These are phyloP conservation scores for Colletotrichum sp. DNA, from an alignment of 2,329 filamentous ascomycete species.

Conservation along the genomic window DNA sequence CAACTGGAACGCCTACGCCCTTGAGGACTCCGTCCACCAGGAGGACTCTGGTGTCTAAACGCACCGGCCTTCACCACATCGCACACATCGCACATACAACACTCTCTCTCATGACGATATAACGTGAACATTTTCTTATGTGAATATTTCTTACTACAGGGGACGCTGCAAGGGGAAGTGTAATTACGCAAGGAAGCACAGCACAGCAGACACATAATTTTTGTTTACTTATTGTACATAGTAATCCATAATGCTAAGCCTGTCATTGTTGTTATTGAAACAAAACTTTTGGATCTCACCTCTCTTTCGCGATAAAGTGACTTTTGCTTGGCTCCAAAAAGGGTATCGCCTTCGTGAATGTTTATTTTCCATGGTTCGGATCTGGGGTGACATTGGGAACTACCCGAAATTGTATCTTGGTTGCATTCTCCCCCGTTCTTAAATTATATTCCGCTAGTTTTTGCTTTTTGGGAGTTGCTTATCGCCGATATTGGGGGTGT, in stretches of 20 bases:
- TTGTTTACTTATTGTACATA: not conserved
- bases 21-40: constrained; percentile 14
- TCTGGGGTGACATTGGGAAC: not conserved
- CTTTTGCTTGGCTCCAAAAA: not conserved
- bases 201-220: not conserved
- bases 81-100: not conserved
- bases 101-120: not conserved
- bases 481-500: not conserved
- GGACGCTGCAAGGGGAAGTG: not conserved
- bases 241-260: not conserved
- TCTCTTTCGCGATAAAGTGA: not conserved
- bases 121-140: not conserved
- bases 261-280: not conserved
- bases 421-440: not conserved
- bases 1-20: constrained; percentile 19
- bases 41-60: constrained; percentile 26
- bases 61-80: not conserved
- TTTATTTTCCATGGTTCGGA: not conserved
- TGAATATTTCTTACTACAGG: not conserved
- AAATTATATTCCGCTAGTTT: not conserved
- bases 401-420: not conserved
- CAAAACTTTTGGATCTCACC: not conserved
- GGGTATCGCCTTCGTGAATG: not conserved
- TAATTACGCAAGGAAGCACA: not conserved
- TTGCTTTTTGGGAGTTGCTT: not conserved